Percentiles rank a stretch among this genome's conserved stretches.
Conservation (phyloP, 768 basidiomycete species). For the Hericium rajendrae region DNA sequence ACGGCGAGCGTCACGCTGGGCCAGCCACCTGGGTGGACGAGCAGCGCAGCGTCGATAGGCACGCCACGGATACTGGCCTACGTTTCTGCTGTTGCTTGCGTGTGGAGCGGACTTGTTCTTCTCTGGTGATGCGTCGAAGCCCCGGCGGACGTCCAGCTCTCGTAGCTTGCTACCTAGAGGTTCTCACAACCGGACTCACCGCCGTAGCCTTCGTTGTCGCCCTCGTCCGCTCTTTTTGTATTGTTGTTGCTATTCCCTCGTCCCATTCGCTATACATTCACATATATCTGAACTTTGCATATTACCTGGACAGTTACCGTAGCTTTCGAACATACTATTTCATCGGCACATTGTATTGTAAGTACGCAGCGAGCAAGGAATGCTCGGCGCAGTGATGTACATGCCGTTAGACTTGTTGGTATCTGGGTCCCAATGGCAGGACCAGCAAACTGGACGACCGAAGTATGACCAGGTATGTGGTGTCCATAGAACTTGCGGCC, state of each 20-base stretch:
- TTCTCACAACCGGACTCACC: too few relatives aligned
- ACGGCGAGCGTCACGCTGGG: constrained; percentile 48
- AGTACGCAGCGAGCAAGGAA: background rate
- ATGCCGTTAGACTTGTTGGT: too few relatives aligned
- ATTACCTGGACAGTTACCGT: background rate
- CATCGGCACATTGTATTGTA: background rate
- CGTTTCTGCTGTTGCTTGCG: background rate
- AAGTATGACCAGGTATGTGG: too few relatives aligned
- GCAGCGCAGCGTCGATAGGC: background rate
- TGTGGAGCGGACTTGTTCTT: background rate
- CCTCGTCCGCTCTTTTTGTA: background rate
- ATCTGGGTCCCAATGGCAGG: too few relatives aligned
- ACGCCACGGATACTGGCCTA: background rate
- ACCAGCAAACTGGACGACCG: too few relatives aligned
- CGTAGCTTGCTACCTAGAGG: too few relatives aligned
- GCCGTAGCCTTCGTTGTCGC: background rate
- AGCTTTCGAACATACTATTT: too few relatives aligned
- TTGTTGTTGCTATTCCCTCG: background rate
- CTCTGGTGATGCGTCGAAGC: background rate
- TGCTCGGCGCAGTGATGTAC: too few relatives aligned
- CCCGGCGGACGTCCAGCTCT: too few relatives aligned
- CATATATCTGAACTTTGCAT: background rate
- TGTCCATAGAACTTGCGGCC: too few relatives aligned
- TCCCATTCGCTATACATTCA: background rate
- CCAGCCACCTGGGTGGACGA: constrained; percentile 42